Percentiles rank a stretch among this genome's conserved stretches.
Evolutionary conservation across 2,329 filamentous ascomycete genomes (phyloP).

Genomic region (Sporothrix phasma): DNA sequence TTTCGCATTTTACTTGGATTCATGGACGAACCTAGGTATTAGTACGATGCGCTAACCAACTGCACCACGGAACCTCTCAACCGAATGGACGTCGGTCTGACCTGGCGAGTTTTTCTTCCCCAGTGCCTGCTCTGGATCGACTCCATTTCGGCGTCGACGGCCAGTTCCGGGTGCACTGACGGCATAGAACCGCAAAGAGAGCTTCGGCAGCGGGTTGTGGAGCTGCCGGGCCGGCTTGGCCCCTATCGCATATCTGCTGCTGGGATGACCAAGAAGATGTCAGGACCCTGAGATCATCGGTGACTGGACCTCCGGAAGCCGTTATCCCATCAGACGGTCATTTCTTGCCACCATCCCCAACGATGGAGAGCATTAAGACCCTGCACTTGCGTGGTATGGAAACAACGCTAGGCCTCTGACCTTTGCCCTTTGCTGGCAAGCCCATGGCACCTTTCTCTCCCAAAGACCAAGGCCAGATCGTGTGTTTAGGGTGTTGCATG

Average conservation of each 20-base stretch:
- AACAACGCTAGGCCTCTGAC: background rate
- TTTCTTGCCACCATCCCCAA: background rate
- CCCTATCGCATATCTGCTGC: background rate
- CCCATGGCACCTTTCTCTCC: too few relatives aligned
- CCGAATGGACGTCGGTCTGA: background rate
- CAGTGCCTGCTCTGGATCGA: background rate
- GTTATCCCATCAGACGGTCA: background rate
- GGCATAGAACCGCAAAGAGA: too few relatives aligned
- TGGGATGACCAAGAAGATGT: background rate
- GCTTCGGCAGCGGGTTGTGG: background rate
- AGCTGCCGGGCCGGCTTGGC: background rate
- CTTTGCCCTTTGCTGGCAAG: background rate
- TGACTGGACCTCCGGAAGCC: background rate
- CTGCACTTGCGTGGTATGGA: background rate
- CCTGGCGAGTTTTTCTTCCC: background rate
- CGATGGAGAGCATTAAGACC: background rate
- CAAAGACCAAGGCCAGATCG: too few relatives aligned
- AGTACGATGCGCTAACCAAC: constrained; percentile 12
- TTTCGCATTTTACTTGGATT: background rate
- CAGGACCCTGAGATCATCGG: background rate
- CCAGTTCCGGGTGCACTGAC: background rate
- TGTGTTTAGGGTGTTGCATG: background rate
- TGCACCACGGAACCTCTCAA: constrained; percentile 6
- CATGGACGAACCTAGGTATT: background rate
- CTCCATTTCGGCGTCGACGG: background rate